Conservation (phyloP, 2,329 filamentous ascomycete species). For the Verticillium dahliae region DNA sequence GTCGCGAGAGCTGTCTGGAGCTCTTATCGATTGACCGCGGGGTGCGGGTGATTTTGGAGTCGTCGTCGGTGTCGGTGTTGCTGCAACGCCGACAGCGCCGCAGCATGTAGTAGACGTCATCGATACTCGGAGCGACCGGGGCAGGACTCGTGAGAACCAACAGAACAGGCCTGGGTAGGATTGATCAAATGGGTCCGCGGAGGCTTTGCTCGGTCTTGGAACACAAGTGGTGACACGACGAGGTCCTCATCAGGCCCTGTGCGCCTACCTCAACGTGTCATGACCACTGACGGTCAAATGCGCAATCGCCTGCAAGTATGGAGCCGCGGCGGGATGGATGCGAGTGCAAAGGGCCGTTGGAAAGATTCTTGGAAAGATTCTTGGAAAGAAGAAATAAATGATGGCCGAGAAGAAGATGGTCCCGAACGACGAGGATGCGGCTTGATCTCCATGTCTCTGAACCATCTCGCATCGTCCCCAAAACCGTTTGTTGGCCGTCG, state of each 20-base stretch:
- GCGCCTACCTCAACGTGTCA: not conserved
- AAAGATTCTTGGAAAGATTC: too few species aligned
- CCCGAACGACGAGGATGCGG: not conserved
- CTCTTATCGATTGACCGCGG: not conserved
- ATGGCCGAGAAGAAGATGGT: too few species aligned
- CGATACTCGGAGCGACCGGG: not conserved
- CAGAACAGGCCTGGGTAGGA: not conserved
- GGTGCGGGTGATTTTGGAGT: not conserved
- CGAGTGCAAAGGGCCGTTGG: not conserved
- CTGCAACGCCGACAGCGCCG: not conserved
- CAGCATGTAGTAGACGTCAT: not conserved
- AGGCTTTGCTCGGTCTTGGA: not conserved
- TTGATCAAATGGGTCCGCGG: not conserved
- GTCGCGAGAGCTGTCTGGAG: not conserved
- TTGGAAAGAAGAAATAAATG: too few species aligned
- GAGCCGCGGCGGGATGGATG: not conserved
- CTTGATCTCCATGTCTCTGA: not conserved
- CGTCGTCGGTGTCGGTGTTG: not conserved
- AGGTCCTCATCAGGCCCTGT: not conserved
- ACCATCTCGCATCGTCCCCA: not conserved
- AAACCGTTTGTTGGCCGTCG: not conserved
- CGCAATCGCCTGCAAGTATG: not conserved
- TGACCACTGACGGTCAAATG: not conserved
- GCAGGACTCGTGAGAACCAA: not conserved
- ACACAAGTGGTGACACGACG: not conserved